Evolutionary conservation across 306 rosid species (phyloP).

Genomic region (Dryas alaskensis): DNA sequence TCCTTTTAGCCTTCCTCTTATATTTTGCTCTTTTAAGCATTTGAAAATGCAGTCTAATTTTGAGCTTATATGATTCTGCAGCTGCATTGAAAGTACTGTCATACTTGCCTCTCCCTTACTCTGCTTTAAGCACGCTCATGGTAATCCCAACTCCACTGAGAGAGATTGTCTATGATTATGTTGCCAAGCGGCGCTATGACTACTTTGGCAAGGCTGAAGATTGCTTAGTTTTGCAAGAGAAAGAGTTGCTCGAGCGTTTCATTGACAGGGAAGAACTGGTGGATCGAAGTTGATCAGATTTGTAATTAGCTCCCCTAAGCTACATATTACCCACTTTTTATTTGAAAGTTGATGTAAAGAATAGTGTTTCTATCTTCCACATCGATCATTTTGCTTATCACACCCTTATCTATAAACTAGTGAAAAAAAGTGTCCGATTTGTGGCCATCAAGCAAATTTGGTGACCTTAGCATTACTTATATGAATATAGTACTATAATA

Average conservation of each 20-base stretch:
- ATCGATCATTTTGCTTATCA: too few relatives aligned
- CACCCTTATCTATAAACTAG: too few relatives aligned
- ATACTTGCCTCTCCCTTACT: constrained; percentile 72
- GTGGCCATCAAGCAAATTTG: too few relatives aligned
- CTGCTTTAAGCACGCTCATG: constrained; percentile 48
- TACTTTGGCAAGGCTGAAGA: constrained; percentile 66
- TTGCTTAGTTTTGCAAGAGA: constrained; percentile 60
- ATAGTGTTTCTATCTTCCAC: too few relatives aligned
- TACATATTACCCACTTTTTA: not conserved
- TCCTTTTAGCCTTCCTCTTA: not conserved
- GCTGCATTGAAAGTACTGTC: constrained; percentile 74
- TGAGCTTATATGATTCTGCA: constrained; percentile 34
- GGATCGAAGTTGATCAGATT: constrained; percentile 6
- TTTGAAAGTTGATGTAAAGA: not conserved
- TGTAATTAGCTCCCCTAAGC: not conserved
- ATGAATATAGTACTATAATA: too few relatives aligned
- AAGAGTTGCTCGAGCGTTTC: constrained; percentile 74
- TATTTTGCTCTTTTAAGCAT: not conserved
- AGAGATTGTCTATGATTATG: constrained; percentile 55
- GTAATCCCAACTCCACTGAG: constrained; percentile 65
- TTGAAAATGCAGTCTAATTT: not conserved
- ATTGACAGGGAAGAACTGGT: constrained; percentile 74
- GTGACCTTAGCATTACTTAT: too few relatives aligned
- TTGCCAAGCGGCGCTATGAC: constrained; percentile 52
- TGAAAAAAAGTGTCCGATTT: too few relatives aligned